Evolutionary conservation across 352 stramenopile genomes (phyloP).

Genomic region (Globisporangium cylindrosporum): DNA sequence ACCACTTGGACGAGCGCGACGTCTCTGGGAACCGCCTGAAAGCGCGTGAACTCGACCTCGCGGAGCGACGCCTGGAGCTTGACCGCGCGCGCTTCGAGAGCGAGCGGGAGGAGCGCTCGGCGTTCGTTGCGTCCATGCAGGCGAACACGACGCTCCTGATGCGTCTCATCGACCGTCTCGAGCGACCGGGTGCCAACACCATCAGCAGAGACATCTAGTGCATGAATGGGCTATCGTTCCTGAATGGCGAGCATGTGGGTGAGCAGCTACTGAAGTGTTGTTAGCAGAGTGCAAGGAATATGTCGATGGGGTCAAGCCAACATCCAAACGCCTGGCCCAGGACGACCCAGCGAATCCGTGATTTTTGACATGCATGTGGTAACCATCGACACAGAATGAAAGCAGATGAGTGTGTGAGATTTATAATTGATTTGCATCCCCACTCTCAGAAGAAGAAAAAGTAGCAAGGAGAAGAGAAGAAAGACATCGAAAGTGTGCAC

Average conservation of each 20-base stretch:
- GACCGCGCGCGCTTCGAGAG: constrained; percentile 14
- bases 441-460: too few relatives aligned
- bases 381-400: neutral
- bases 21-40: constrained; percentile 2
- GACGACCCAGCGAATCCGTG: neutral
- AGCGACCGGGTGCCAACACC: neutral
- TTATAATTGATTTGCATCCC: neutral
- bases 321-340: neutral
- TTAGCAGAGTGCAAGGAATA: neutral
- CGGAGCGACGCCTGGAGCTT: constrained; percentile 15
- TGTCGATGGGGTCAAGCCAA: neutral
- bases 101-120: constrained; percentile 14
- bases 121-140: constrained; percentile 13
- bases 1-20: constrained; percentile 9
- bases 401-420: neutral
- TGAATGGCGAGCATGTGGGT: neutral
- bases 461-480: too few relatives aligned
- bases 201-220: constrained; percentile 1
- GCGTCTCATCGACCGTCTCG: constrained; percentile 15
- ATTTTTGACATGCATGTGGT: neutral
- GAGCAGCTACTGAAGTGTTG: neutral
- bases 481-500: too few relatives aligned
- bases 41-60: constrained; percentile 10
- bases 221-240: neutral
- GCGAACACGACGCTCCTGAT: constrained; percentile 14